Conservation (phyloP, 2,329 filamentous ascomycete species). For the Sporothrix dimorphospora region DNA sequence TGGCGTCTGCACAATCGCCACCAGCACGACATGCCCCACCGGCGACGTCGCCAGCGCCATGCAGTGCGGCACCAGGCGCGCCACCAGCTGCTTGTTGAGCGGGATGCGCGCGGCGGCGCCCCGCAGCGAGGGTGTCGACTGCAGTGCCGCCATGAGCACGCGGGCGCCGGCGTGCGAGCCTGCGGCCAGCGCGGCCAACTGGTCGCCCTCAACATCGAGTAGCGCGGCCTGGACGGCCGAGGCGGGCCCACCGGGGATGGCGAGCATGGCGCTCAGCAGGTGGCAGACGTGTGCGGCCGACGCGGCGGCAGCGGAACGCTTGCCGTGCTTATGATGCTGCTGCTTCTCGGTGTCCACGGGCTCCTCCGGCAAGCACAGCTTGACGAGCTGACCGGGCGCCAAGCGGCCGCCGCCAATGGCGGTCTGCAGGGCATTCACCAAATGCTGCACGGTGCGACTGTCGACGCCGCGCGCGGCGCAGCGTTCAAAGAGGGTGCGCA, state of each 20-base stretch:
- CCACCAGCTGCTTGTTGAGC: slow-evolving; percentile 60
- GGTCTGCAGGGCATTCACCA: slow-evolving; percentile 52
- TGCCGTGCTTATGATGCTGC: slow-evolving; percentile 34
- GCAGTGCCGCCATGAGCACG: slow-evolving; percentile 55
- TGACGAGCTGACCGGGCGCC: slow-evolving; percentile 51
- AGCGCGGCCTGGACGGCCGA: slow-evolving; percentile 75
- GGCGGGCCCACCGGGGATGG: slow-evolving; percentile 68
- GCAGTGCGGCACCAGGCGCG: slow-evolving; percentile 50
- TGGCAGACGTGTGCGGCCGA: slow-evolving; percentile 74
- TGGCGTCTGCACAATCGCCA: slow-evolving; percentile 53
- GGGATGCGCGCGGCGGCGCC: slow-evolving; percentile 23
- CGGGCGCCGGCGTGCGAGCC: slow-evolving; percentile 53
- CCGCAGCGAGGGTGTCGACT: slow-evolving; percentile 48
- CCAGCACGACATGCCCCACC: slow-evolving; percentile 56
- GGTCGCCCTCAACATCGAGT: slow-evolving; percentile 58
- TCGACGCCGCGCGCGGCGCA: slow-evolving; percentile 66
- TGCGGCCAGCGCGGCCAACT: slow-evolving; percentile 66
- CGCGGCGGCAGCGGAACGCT: slow-evolving; percentile 49
- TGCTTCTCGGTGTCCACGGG: slow-evolving; percentile 33
- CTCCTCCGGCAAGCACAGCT: slow-evolving; percentile 52
- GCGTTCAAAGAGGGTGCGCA: slow-evolving; percentile 81
- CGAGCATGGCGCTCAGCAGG: slow-evolving; percentile 77
- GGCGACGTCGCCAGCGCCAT: slow-evolving; percentile 54
- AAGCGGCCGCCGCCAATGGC: slow-evolving; percentile 37
- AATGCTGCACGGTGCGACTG: slow-evolving; percentile 51